Conservation (phyloP, 75 land plant genomes). For the Selaginella tamariscina region DNA sequence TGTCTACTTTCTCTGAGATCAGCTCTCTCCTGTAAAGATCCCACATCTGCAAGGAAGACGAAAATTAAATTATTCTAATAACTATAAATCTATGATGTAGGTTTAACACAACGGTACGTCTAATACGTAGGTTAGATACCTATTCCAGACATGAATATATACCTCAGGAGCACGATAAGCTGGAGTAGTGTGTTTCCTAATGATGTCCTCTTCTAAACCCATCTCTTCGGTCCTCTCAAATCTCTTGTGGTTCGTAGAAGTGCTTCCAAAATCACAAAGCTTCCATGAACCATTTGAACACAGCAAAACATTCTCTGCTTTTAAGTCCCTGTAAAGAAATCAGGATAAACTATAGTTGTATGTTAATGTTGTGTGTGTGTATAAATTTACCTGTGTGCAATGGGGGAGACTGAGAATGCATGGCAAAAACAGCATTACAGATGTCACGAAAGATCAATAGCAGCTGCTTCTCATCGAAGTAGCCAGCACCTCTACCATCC, state of each 20-base stretch:
- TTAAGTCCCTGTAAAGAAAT: conserved; percentile 56
- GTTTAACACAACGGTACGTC: no score
- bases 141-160: neutral
- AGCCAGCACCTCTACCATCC: conserved; percentile 71
- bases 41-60: conserved; percentile 69
- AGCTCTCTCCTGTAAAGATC: conserved; percentile 80
- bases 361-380: no score
- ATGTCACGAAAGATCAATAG: conserved; percentile 79
- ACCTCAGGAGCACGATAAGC: conserved; percentile 99
- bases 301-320: conserved; percentile 84
- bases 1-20: conserved; percentile 92
- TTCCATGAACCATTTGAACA: conserved; percentile 90
- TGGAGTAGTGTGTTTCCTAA: conserved; percentile 94
- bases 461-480: conserved; percentile 76
- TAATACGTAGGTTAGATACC: neutral
- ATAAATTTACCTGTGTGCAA: conserved; percentile 71
- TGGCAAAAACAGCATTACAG: conserved; percentile 95
- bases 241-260: conserved; percentile 86
- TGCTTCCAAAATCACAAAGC: conserved; percentile 97
- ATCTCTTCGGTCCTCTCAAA: conserved; percentile 93
- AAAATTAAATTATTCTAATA: no score
- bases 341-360: neutral
- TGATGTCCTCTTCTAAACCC: conserved; percentile 96
- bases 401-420: conserved; percentile 81
- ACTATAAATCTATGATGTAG: no score